Conservation (phyloP, 2,329 filamentous ascomycete genomes). For the Epichloe gansuensis region DNA sequence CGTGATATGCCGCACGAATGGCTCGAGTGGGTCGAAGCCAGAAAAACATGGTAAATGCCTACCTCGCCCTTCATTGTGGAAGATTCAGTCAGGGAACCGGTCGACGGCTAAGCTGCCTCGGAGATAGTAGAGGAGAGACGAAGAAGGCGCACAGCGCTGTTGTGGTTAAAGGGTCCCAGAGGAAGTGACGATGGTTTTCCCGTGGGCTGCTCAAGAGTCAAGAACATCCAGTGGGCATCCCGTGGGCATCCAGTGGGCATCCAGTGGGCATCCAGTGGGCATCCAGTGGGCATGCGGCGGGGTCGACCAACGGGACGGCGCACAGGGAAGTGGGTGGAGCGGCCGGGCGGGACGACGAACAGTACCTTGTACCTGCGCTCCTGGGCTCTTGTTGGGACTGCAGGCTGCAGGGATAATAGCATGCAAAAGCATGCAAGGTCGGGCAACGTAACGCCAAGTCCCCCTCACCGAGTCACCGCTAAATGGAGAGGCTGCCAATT, state of each 20-base stretch:
- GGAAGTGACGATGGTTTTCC: constrained; percentile 23
- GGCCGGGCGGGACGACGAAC: not conserved
- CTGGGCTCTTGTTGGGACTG: too few relatives aligned
- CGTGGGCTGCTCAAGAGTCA: not conserved
- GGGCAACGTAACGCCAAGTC: not conserved
- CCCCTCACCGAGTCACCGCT: constrained; percentile 3
- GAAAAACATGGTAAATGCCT: constrained; percentile 16
- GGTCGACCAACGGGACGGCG: constrained; percentile 3
- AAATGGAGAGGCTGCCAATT: not conserved
- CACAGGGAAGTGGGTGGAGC: constrained; percentile 3
- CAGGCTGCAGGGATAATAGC: too few relatives aligned
- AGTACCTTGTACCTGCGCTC: constrained; percentile 4
- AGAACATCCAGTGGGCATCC: not conserved
- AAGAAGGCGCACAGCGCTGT: constrained; percentile 24
- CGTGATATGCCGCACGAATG: not conserved
- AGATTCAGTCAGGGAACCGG: constrained; percentile 9
- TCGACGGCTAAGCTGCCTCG: constrained; percentile 7
- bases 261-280: not conserved
- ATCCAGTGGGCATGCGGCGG: not conserved
- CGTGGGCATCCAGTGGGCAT: not conserved
- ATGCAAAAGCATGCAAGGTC: not conserved
- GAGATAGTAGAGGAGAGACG: constrained; percentile 3
- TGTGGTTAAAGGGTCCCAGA: constrained; percentile 12
- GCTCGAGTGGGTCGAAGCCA: not conserved
- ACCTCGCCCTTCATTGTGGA: constrained; percentile 42